Percentiles rank a stretch among this genome's conserved stretches.
These are phyloP conservation scores for Alternaria incomplexa DNA, from an alignment of 2,329 filamentous ascomycete species.

Conservation along the genomic window DNA sequence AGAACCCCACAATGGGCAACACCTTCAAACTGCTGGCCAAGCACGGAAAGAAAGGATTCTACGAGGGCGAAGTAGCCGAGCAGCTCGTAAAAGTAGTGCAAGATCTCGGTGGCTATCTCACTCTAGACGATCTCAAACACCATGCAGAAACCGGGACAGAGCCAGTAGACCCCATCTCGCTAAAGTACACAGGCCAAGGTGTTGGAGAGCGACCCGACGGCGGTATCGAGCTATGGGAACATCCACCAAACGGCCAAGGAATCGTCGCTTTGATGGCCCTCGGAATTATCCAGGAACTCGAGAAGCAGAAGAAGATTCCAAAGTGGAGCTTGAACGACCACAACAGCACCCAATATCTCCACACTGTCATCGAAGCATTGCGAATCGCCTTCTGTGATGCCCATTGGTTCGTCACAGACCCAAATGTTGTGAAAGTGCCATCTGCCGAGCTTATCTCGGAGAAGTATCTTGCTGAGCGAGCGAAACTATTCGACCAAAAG, in stretches of 20 bases:
- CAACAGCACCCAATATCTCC: constrained; percentile 76
- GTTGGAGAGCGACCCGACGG: constrained; percentile 57
- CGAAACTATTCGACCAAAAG: constrained; percentile 65
- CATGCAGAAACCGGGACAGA: constrained; percentile 78
- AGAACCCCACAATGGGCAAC: constrained; percentile 77
- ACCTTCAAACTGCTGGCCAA: constrained; percentile 81
- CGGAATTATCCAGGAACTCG: constrained; percentile 86
- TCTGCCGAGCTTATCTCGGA: constrained; percentile 71
- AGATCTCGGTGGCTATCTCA: constrained; percentile 77
- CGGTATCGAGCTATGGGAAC: constrained; percentile 89
- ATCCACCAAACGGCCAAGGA: constrained; percentile 94
- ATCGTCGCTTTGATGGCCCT: constrained; percentile 94
- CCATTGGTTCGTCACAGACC: constrained; percentile 88
- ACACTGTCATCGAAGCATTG: constrained; percentile 85
- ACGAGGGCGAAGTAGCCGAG: constrained; percentile 81
- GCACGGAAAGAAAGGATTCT: constrained; percentile 90
- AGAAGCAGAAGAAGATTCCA: constrained; percentile 75
- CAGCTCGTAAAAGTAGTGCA: constrained; percentile 79
- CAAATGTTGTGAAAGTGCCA: constrained; percentile 73
- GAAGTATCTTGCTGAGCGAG: constrained; percentile 75
- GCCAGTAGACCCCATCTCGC: constrained; percentile 81
- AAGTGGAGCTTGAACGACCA: constrained; percentile 74
- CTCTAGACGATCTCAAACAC: constrained; percentile 78
- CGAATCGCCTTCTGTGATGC: constrained; percentile 90
- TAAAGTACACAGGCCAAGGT: constrained; percentile 75